These are phyloP conservation scores for Geotrichum candidum DNA, from an alignment of 1,139 yeast species.

Conservation along the genomic window DNA sequence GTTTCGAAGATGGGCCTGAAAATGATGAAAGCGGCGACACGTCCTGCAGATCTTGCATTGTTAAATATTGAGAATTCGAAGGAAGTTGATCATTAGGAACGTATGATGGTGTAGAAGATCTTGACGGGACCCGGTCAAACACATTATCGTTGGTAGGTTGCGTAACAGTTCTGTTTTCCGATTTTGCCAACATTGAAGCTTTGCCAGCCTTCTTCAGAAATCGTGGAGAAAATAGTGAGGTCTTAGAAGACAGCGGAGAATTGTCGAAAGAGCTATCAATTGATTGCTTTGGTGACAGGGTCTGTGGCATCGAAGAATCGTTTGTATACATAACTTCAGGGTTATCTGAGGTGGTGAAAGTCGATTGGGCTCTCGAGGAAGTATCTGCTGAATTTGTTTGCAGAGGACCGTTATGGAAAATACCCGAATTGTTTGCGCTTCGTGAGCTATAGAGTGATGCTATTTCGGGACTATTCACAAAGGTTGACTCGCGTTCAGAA, in stretches of 20 bases:
- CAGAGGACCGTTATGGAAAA: neutral
- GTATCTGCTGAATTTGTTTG: neutral
- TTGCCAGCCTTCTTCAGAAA: neutral
- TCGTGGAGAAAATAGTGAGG: constrained; percentile 6
- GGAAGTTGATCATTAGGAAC: neutral
- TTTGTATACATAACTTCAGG: neutral
- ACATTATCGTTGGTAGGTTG: neutral
- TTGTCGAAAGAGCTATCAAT: neutral
- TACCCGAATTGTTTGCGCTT: neutral
- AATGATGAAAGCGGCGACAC: constrained; percentile 15
- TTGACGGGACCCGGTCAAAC: neutral
- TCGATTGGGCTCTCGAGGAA: neutral
- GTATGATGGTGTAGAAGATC: neutral
- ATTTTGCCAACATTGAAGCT: neutral
- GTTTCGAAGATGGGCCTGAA: constrained; percentile 10
- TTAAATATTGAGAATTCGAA: neutral
- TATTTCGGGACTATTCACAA: neutral
- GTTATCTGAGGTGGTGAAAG: neutral
- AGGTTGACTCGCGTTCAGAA: constrained; percentile 7
- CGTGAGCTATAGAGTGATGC: constrained; percentile 6
- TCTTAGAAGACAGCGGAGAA: constrained; percentile 2
- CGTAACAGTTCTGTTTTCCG: neutral
- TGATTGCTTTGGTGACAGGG: neutral
- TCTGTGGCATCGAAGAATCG: neutral
- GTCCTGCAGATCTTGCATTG: constrained; percentile 9